These are phyloP conservation scores for Kodamaea derodonti DNA, from an alignment of 1,139 yeast genomes.

Conservation along the genomic window DNA sequence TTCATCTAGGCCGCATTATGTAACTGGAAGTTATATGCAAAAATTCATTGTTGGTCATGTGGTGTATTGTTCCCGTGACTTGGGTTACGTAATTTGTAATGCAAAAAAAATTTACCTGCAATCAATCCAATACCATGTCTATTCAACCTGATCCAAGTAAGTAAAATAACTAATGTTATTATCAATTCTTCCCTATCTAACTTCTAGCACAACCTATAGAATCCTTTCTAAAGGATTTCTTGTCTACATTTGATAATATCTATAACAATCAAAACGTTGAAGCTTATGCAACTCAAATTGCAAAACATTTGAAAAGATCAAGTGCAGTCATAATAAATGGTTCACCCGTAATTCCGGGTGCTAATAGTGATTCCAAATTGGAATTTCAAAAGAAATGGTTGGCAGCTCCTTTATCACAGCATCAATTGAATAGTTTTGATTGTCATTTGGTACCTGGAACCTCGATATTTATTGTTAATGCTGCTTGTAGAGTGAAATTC, in stretches of 20 bases:
- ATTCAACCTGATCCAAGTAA: constrained; percentile 24
- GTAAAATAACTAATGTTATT: constrained; percentile 10
- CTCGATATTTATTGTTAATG: constrained; percentile 49
- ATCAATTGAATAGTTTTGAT: constrained; percentile 59
- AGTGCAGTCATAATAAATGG: constrained; percentile 62
- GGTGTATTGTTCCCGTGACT: no score
- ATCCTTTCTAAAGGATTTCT: constrained; percentile 39
- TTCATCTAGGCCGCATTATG: no score
- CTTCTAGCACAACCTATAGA: constrained; percentile 41
- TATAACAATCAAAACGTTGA: constrained; percentile 36
- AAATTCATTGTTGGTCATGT: no score
- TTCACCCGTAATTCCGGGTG: constrained; percentile 47
- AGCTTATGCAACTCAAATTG: constrained; percentile 49
- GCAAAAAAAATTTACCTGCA: no score
- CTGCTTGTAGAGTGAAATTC: constrained; percentile 64
- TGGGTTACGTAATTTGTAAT: no score
- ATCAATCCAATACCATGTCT: no score
- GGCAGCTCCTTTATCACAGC: constrained; percentile 57
- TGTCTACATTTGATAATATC: constrained; percentile 37
- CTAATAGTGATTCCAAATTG: constrained; percentile 41
- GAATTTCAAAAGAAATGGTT: constrained; percentile 68
- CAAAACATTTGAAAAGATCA: constrained; percentile 41
- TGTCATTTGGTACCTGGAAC: constrained; percentile 72
- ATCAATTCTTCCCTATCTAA: constrained; percentile 7
- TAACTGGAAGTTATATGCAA: no score